Conservation (phyloP, 768 basidiomycete genomes). For the Pulveroboletus frians region DNA sequence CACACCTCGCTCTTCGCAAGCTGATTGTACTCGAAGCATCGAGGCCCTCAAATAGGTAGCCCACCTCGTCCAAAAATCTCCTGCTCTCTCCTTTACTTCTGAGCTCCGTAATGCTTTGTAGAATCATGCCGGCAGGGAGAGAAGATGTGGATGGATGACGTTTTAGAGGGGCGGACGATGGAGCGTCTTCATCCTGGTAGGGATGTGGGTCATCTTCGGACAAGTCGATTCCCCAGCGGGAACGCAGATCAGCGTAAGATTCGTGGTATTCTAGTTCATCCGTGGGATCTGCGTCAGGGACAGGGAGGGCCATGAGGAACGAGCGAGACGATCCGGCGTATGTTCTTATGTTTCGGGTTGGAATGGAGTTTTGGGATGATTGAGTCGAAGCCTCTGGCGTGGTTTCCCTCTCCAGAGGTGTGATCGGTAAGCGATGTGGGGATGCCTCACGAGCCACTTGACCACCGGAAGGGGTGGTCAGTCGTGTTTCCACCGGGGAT, state of each 20-base stretch:
- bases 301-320: constrained; percentile 62
- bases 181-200: constrained; percentile 8
- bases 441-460: constrained; percentile 19
- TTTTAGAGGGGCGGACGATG: constrained; percentile 5
- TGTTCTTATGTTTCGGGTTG: constrained; percentile 47
- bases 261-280: constrained; percentile 54
- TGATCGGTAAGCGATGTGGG: constrained; percentile 20
- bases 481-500: background rate
- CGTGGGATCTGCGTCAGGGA: constrained; percentile 23
- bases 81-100: constrained; percentile 76
- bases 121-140: constrained; percentile 53
- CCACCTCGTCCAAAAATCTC: constrained; percentile 77
- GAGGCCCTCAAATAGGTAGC: constrained; percentile 81
- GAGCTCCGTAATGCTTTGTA: constrained; percentile 78
- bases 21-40: constrained; percentile 45
- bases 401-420: constrained; percentile 22
- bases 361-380: constrained; percentile 23
- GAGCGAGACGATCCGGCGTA: constrained; percentile 79
- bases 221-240: constrained; percentile 77
- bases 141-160: constrained; percentile 31
- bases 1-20: constrained; percentile 65
- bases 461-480: background rate
- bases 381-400: constrained; percentile 23
- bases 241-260: constrained; percentile 68
- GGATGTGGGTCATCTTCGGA: constrained; percentile 66